Evolutionary conservation across 768 basidiomycete species (phyloP), one percentile per base, ranked within the genome.

Genomic region (Naematelia encephala): DNA sequence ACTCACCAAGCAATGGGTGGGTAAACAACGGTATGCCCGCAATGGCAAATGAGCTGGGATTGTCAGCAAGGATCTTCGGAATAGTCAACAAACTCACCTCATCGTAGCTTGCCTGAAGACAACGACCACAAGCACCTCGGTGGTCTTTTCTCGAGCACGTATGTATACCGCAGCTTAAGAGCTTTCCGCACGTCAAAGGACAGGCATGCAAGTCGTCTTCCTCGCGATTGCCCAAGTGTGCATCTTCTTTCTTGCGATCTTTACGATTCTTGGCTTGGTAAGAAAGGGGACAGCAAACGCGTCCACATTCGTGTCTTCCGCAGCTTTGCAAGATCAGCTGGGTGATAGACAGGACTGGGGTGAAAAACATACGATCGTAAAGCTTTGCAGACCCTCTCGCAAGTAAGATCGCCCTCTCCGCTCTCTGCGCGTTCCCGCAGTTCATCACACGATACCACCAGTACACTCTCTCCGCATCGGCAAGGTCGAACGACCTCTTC

Each of bases 231-330:
- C 86, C 86, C 43, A 82, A 80, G 25, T 73, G 67, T n/a, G 48
- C 80, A 87, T 89, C 34, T 85, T 78, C 67, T 86, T 85, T 14
- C 76, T 80, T 51, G 19, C 30, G 57, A 22, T 59, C 52, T 42
- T 49, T 52, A 27, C 29, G 57, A 51, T 52, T 53, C 68, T 87
- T 89, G 64, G 82, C 81, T 48, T 80, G 74, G 82, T 84, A 80
- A 0, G 91, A 87, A 0, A 97, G 82, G 0, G 96, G 93, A 68
- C 96, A 99, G 73, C 96, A 98, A 8, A 87, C 59, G 2, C 92
- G 82, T 16, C 81, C 80, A 72, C 96, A 98, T 61, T 87, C 86
- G 69, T 99, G 96, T 21, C 86, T 81, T 0, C 93, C 90, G 71
- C 96, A 98, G 5, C 70, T 74, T 22, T 16, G 16, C 16, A 8